Evolutionary conservation across 2,329 filamentous ascomycete species (phyloP), one percentile per base, ranked within the genome.

Genomic region (Apiospora arundinis): DNA sequence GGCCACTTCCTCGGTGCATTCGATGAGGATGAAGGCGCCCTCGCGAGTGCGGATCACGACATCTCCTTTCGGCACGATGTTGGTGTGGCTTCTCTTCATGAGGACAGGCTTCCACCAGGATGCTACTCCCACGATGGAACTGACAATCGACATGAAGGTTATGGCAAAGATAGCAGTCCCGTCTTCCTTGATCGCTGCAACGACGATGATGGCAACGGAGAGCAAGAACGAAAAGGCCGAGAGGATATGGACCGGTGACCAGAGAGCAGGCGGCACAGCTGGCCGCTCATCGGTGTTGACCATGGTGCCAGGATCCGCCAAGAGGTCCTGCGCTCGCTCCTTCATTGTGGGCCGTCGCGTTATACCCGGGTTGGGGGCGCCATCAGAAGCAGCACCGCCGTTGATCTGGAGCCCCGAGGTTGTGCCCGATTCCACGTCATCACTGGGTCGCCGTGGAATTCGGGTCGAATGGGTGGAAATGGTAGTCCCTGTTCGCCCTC

Each of bases 1-100:
- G 1, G 89, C 87, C 1, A 91, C 86, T 44, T 89, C 85, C 77
- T 91, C 89, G 6, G 85, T 84, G 75, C 89, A 91, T 65, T 83
- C 82, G 21, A 92, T 81, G 8, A 90, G 80, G 2, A 92, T 77
- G 74, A 91, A 90, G 1, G 87, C 89, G 1, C 89, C 89, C 74
- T 88, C 86, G 7, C 88, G 85, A 0, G 89, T 91, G 40, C 87
- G 85, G 70, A 91, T 90, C 40, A 91, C 84, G n/a, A 92, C 85
- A 73, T 91, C 89, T 1, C 89, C 89, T 2, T 74, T 75, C 1
- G 89, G 89, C 0, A 90, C 85, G 25, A 83, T 78, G 42, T 85
- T 83, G 8, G 78, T 84, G 69, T 86, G 83, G 67, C 81, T 82
- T 32, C 89, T 85, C 46, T 83, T 83, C 81, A 86, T 87, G 25